A percentile compares a stretch with the other conserved stretches of the same genome.
phyloP scores from a whole-genome alignment of 257 asterid species.

The Solanum lignicaule region DNA sequence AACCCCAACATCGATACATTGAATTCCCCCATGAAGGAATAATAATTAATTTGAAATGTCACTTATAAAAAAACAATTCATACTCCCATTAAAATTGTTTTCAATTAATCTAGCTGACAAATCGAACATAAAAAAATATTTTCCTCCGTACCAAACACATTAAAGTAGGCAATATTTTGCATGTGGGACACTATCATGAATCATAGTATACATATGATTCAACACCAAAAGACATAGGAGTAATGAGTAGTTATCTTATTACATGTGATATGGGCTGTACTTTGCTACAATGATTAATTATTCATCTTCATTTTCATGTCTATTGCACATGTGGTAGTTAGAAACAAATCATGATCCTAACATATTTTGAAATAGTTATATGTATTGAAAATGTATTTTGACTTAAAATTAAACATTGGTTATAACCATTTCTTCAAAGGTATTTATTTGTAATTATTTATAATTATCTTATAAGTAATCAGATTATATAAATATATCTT shows the following conservation, averaged over 20 bases:
- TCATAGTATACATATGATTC: neutral
- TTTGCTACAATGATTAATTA: neutral
- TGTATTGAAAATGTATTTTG: neutral
- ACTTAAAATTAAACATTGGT: neutral
- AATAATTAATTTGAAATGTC: neutral
- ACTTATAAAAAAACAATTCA: neutral
- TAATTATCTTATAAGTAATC: neutral
- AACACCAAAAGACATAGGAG: neutral
- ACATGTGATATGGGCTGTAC: neutral
- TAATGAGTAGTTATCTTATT: neutral
- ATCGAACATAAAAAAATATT: neutral
- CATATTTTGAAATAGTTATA: neutral
- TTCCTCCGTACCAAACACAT: fast-evolving
- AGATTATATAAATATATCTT: neutral
- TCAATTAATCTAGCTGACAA: neutral
- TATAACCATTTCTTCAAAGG: neutral
- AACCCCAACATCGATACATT: neutral
- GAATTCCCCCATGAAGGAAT: neutral
- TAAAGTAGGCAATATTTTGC: neutral
- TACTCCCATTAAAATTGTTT: neutral
- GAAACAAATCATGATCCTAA: neutral
- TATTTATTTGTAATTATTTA: fast-evolving
- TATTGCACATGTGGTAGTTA: neutral
- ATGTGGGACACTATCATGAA: neutral
- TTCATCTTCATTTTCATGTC: neutral